Percentiles rank a stretch among this genome's conserved stretches.
phyloP scores from a whole-genome alignment of 176 grass and related monocot genomes.

The Lolium multiflorum region DNA sequence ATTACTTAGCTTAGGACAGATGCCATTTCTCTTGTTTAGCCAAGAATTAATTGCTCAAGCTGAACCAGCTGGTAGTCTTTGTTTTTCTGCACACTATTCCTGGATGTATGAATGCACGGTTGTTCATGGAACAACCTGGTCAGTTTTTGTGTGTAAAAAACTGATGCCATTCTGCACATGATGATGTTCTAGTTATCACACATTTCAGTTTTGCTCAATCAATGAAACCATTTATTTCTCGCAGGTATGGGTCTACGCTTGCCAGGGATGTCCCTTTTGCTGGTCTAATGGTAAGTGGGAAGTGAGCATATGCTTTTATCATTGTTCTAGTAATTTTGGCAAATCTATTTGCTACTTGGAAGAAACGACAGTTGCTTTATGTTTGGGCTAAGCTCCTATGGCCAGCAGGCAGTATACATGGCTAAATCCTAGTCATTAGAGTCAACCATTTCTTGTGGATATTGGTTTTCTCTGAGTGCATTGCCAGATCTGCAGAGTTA shows the following conservation, averaged over 20 bases:
- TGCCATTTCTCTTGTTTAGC: constrained; percentile 8
- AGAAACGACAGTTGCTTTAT: neutral
- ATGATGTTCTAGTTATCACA: constrained; percentile 24
- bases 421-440: neutral
- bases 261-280: constrained; percentile 99
- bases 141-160: constrained; percentile 23
- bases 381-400: constrained; percentile 16
- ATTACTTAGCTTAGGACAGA: neutral
- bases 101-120: neutral
- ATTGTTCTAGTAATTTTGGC: constrained; percentile 34
- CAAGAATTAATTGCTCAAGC: neutral
- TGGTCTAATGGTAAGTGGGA: constrained; percentile 81
- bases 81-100: constrained; percentile 20
- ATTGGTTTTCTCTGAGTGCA: neutral
- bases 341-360: neutral
- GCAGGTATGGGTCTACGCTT: constrained; percentile 95
- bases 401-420: constrained; percentile 12
- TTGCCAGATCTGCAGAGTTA: neutral
- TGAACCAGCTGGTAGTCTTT: neutral
- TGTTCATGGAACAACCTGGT: neutral
- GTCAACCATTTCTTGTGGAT: constrained; percentile 21
- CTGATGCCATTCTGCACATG: constrained; percentile 22
- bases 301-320: constrained; percentile 30
- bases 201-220: constrained; percentile 37
- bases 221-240: constrained; percentile 28